Base-by-base conservation (phyloP, 192 early-diverging fungal species). In the Podochytrium sp. region DNA sequence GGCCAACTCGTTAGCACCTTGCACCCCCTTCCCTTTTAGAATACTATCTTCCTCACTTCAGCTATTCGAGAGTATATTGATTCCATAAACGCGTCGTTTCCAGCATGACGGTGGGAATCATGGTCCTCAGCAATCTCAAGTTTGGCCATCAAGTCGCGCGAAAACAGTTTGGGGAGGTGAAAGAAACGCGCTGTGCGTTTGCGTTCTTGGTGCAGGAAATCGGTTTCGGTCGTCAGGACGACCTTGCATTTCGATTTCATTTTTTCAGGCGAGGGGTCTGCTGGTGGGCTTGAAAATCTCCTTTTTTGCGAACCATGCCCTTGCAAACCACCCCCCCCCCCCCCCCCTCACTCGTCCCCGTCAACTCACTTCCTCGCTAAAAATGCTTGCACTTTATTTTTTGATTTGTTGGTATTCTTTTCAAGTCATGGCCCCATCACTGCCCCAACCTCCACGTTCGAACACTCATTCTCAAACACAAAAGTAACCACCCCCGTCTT, bases 401-500 rank as follows among this genome's bases (percentile, higher is more conserved):
- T n/a, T n/a, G n/a, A n/a, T n/a, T n/a, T n/a, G n/a, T n/a, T n/a
- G n/a, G n/a, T n/a, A n/a, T n/a, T n/a, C n/a, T n/a, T n/a, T n/a
- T n/a, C n/a, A n/a, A n/a, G n/a, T n/a, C n/a, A n/a, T n/a, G n/a
- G n/a, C n/a, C n/a, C n/a, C n/a, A n/a, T 62, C 14, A 29, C 32
- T 37, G 60, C 20, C 12, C 16, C 20, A 23, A 61, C 23, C 37
- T 61, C 42, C n/a, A 65, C 63, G 47, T 27, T 65, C n/a, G 63
- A 60, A 42, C 61, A 73, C 61, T 83, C 83, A 71, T 86, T 86
- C 58, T 87, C 83, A 65, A 87, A 87, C 16, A 81, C 78, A 76
- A 81, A 87, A 25, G 83, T 78, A 2, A 83, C 81, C 16, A 65
- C 35, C 25, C 62, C 52, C 32, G 79, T 78, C 34, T 38, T 67